Base-by-base conservation (phyloP, 805 yeast genomes). In the Yamadazyma endophytica region DNA sequence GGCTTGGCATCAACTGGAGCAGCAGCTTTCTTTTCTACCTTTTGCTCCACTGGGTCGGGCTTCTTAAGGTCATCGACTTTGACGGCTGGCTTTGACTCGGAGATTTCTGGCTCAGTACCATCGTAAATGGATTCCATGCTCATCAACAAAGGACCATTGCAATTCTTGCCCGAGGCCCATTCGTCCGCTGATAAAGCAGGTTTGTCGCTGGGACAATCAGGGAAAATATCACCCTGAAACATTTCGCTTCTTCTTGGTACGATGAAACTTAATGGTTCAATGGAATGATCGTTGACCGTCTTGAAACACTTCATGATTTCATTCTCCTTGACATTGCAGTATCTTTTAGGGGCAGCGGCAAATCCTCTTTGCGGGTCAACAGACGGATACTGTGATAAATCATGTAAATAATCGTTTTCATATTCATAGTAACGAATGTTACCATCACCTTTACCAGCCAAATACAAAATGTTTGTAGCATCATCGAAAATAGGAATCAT, bases 391-490 rank as follows among this genome's bases (percentile, higher is more conserved):
- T 90, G 96, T n/a, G 95, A 84, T 37, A 92, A 63, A 46, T 83
- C 86, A 58, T 70, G 79, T 34, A 92, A 68, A 49, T 79, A 82
- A 49, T 90, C 97, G 48, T 84, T 77, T 40, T 79, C 87, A 56
- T 75, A 87, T 65, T 92, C 98, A 53, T 68, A 92, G 62, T 90
- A 90, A 51, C 96, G 84, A 49, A 92, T 86, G 56, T 90, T 92
- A 48, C 97, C 97, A 58, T 92, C 98, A 57, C 97, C 97, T 59
- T 92, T 90, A 46, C 98, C 99, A 19, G 95, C 97, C 39, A 92
- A 65, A 52, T 82, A 92, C 37, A 92, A 68, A 36, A 89, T 76
- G 34, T 79, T 76, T 26, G 84, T 88, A 21, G 83, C 73, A 17
- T 77, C 83, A 54, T 92, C 99, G 53, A 64, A 92, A 49, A 83